These are phyloP conservation scores for Macrophomina phaseolina DNA, from an alignment of 2,329 filamentous ascomycete species.

Conservation along the genomic window DNA sequence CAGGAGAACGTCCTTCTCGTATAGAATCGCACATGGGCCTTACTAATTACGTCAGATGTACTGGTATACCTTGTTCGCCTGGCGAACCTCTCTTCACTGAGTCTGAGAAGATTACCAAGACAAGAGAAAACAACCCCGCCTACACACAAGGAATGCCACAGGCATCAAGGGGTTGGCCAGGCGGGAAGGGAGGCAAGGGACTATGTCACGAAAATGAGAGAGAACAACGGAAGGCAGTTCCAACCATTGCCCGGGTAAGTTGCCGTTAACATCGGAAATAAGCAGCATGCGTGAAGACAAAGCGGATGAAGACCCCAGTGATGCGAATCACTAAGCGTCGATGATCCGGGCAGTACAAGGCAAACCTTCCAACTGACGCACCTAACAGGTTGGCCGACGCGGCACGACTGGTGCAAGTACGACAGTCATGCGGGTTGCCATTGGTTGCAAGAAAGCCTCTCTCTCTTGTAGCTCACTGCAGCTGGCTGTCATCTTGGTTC, in stretches of 20 bases:
- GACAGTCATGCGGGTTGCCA: background rate
- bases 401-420: background rate
- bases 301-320: background rate
- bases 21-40: no score
- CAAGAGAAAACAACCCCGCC: no score
- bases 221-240: slow-evolving; percentile 2
- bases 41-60: no score
- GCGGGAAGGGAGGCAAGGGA: background rate
- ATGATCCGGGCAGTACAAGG: background rate
- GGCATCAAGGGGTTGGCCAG: no score
- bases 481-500: slow-evolving; percentile 14
- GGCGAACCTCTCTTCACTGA: no score
- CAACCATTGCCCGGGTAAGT: background rate
- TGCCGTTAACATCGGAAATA: background rate
- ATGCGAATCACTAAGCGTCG: slow-evolving; percentile 4
- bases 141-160: no score
- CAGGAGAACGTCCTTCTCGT: no score
- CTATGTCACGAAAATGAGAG: background rate
- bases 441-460: background rate
- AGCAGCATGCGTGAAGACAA: background rate
- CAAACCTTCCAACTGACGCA: background rate
- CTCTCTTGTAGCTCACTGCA: slow-evolving; percentile 7
- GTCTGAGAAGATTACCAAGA: no score
- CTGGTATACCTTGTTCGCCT: no score
- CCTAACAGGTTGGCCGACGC: slow-evolving; percentile 7